Evolutionary conservation across 2,329 filamentous ascomycete species (phyloP), one percentile per base, ranked within the genome.

Genomic region (Didymella segeticola): DNA sequence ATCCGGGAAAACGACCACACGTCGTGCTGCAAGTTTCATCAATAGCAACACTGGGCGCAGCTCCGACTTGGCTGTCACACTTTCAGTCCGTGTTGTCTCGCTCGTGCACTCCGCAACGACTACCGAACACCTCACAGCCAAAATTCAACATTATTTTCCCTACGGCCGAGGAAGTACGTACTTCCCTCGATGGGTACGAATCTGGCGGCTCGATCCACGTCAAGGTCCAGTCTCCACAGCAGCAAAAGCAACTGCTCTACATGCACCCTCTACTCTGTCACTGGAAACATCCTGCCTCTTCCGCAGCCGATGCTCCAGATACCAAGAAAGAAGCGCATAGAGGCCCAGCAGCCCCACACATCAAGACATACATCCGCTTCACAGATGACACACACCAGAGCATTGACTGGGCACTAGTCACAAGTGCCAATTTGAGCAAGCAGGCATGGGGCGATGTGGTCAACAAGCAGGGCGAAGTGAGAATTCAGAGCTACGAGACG

Each of bases 381-480:
- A 53, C 48, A n/a, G 70, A 79, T 43, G 27, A 46, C 1, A 25
- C 71, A n/a, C 67, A 77, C 15, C 70, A 65, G 1, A 73, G 75
- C 0, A 86, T 96, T 31, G 89, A 95, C 67, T 96, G 92, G 93
- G 91, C 90, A 1, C 80, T 96, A 59, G 72, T 96, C 2, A 96
- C 91, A 0, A 95, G 90, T n/a, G 91, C 92, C n/a, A 96, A 96
- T 63, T 73, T 96, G 2, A 95, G 90, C 1, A 93, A 88, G 57
- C 91, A 96, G 74, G 92, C 92, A 0, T 96, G 92, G 93, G 92
- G 92, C 1, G 86, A 89, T 30, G 79, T 83, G 2, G 72, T 71
- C 7, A 85, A 82, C 56, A 72, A 78, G 3, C 77, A 80, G 0
- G 85, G 84, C 1, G 83, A 90, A 63, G 57, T 91, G 25, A 82